Evolutionary conservation across 2,329 filamentous ascomycete species (phyloP), one percentile per base, ranked within the genome.

Genomic region (Botrytis fabae): DNA sequence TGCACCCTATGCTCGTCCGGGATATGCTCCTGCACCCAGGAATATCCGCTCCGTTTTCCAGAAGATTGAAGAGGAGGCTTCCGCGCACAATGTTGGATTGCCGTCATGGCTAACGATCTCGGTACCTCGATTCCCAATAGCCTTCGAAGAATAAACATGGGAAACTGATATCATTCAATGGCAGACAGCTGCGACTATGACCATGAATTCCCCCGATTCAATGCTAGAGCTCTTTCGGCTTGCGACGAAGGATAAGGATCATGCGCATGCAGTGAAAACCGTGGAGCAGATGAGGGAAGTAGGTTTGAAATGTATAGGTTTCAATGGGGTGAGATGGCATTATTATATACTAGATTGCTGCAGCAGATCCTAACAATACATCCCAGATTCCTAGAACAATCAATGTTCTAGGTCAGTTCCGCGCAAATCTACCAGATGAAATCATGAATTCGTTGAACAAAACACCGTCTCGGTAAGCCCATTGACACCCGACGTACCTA

Each of bases 201-300:
- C 93, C 1, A 89, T 96, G 85, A 96, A 97, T 84, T 94, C 93
- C 2, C 93, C 93, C 38, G 91, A 92, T 73, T 92, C 92, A 4
- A 88, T 95, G 76, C 83, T 88, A 6, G 82, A 87, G 35, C 86
- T 95, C 20, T 77, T 76, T 66, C 75, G 70, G 54, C 72, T 79
- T 10, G 77, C 76, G 6, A 80, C 78, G 9, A 70, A 73, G 16
- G 75, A 78, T 14, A 75, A 74, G 60, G 78, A 79, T 42, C 76
- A 75, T 40, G 66, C 62, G 42, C 72, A 79, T 40, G 68, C 75
- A 14, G 76, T 81, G 1, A 72, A 76, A 42, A 79, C 76, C 9
- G 92, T 91, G 75, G 91, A 93, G 80, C 85, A 93, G 73, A 92
- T 94, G 85, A 89, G 92, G 78, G 92, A 94, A 77, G 87, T 93